Conservation (phyloP, 352 stramenopile genomes). For the Thraustotheca clavata region DNA sequence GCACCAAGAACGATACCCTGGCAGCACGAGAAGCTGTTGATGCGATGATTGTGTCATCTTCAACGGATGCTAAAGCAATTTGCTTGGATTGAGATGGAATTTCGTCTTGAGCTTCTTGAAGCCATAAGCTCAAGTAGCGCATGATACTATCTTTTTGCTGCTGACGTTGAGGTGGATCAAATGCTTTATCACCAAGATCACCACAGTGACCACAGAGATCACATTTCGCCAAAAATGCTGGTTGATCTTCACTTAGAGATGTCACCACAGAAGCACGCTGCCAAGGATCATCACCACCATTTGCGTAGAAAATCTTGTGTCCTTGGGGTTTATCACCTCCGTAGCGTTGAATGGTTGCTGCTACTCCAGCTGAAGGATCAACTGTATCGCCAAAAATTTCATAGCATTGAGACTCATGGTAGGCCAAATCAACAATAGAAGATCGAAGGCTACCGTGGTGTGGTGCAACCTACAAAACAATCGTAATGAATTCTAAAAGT, state of each 20-base stretch:
- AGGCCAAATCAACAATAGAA: slow-evolving; percentile 55
- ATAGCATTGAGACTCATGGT: slow-evolving; percentile 74
- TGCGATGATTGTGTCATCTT: not conserved
- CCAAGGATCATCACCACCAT: slow-evolving; percentile 80
- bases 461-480: slow-evolving; percentile 33
- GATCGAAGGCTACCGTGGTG: slow-evolving; percentile 48
- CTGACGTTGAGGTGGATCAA: slow-evolving; percentile 35
- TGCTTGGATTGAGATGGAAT: not conserved
- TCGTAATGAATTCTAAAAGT: not conserved
- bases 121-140: slow-evolving; percentile 53
- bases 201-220: slow-evolving; percentile 78
- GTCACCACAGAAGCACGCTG: slow-evolving; percentile 62
- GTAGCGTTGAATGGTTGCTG: slow-evolving; percentile 59
- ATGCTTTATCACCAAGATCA: slow-evolving; percentile 35
- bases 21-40: slow-evolving; percentile 23
- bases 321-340: slow-evolving; percentile 57
- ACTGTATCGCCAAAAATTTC: slow-evolving; percentile 61
- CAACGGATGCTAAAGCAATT: too few species aligned
- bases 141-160: slow-evolving; percentile 60
- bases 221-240: slow-evolving; percentile 63
- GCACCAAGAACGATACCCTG: slow-evolving; percentile 48
- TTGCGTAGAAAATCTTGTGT: slow-evolving; percentile 80
- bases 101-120: slow-evolving; percentile 30
- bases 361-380: slow-evolving; percentile 43
- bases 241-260: slow-evolving; percentile 44